Evolutionary conservation across 805 yeast species (phyloP), one percentile per base, ranked within the genome.

Genomic region (Candida cerambycidarum): DNA sequence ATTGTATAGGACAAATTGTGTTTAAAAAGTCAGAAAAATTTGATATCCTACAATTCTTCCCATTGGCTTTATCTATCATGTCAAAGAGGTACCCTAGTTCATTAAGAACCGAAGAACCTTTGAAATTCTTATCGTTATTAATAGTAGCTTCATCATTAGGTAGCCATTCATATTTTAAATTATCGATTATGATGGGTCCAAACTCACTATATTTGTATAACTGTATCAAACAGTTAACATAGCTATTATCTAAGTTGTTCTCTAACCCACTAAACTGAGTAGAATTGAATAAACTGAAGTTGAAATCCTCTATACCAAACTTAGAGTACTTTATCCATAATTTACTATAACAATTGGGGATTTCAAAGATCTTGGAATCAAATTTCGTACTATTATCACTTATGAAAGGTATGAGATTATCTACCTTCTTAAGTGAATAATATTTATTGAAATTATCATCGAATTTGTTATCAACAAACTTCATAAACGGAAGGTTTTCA

Each of bases 261-360:
- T 93, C 98, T n/a, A 92, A 69, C 0, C 98, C 97, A 1, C 97
- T 79, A 38, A 50, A 59, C 1, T 56, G 47, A 0, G 97, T 85
- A 30, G 73, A 71, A 58, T 92, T 92, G 68, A 85, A 92, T 54
- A 82, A 84, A 41, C 78, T 82, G 59, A 93, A 92, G 65, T 92
- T 97, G 64, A 93, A 93, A 61, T 89, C 97, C 52, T 85, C 89
- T 23, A 93, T 89, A 19, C 99, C 99, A 62, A 89, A 92, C 54
- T 79, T 83, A 43, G 95, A 85, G 61, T 90, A 92, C 32, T 83
- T 76, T 41, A 92, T 86, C 46, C 83, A 85, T 35, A 88, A 69
- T 52, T 82, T 79, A 31, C 81, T 70, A 65, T 84, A 92, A 27
- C 90, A 85, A 40, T 83, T 82, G 1, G 97, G 96, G 57, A 54